Percentiles rank a stretch among this genome's conserved stretches.
phyloP scores from a whole-genome alignment of 208 protist genomes.

The Leishmania gerbilli region DNA sequence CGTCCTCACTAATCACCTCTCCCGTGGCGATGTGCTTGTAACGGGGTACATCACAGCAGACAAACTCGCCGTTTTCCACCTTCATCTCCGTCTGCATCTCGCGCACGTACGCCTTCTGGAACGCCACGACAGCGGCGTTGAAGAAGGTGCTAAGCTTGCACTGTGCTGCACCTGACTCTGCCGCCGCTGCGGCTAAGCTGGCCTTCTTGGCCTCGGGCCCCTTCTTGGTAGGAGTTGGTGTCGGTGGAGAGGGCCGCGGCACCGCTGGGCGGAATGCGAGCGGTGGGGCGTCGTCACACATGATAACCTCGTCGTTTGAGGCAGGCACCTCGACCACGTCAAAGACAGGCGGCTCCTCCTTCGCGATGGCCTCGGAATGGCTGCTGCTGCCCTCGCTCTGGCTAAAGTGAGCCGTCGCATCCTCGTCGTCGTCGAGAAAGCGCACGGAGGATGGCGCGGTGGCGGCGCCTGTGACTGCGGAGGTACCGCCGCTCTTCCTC shows the following conservation, averaged over 20 bases:
- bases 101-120: conserved; percentile 67
- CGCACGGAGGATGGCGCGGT: background rate
- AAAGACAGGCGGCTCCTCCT: conserved; percentile 27
- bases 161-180: conserved; percentile 23
- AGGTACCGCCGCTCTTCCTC: conserved; percentile 7
- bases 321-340: conserved; percentile 44
- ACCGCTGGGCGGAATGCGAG: conserved; percentile 55
- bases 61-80: conserved; percentile 65
- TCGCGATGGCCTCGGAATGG: conserved; percentile 1
- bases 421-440: conserved; percentile 36
- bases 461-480: background rate
- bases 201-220: background rate
- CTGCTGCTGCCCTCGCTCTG: conserved; percentile 17
- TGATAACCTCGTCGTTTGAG: conserved; percentile 77
- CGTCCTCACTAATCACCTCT: conserved; percentile 70
- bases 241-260: background rate
- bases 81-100: conserved; percentile 66
- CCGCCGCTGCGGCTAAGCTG: background rate
- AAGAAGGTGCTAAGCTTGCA: conserved; percentile 63
- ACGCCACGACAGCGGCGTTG: conserved; percentile 53
- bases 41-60: conserved; percentile 56
- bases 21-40: conserved; percentile 47
- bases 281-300: conserved; percentile 78
- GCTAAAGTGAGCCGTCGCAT: conserved; percentile 12
- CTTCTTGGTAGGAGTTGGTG: conserved; percentile 1